These are phyloP conservation scores for Avena insularis DNA, from an alignment of 176 grass and related monocot species.

Conservation along the genomic window DNA sequence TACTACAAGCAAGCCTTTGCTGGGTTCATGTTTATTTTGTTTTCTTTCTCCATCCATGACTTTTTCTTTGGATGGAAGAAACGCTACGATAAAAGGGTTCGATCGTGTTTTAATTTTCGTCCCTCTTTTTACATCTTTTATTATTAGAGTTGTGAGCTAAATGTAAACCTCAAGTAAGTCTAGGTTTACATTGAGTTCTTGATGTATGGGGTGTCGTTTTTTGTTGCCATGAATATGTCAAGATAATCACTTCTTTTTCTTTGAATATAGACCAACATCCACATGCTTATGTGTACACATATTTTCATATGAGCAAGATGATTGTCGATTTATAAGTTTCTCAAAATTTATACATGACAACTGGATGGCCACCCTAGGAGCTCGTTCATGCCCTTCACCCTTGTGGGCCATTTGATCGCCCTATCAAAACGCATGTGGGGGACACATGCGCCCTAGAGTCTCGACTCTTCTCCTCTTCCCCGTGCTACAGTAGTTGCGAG, in stretches of 20 bases:
- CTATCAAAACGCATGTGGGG: too few species aligned
- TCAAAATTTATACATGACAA: too few species aligned
- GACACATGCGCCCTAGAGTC: too few species aligned
- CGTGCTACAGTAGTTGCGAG: too few species aligned
- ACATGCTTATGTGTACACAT: neutral
- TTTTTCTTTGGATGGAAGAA: constrained; percentile 61
- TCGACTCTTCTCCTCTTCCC: too few species aligned
- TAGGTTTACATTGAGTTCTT: constrained; percentile 32
- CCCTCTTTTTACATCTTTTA: constrained; percentile 6
- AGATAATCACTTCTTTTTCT: constrained; percentile 10
- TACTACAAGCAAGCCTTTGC: neutral
- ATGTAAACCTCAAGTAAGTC: constrained; percentile 15
- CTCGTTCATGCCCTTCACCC: too few species aligned
- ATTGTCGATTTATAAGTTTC: neutral
- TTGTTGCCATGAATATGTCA: constrained; percentile 44
- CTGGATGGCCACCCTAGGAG: too few species aligned
- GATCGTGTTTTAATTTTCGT: neutral
- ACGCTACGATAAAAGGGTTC: neutral
- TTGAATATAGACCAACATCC: neutral
- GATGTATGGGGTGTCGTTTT: constrained; percentile 34
- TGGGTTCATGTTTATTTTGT: neutral
- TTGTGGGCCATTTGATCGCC: too few species aligned
- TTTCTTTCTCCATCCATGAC: constrained; percentile 48
- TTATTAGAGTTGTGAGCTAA: neutral
- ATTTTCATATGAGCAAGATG: neutral